Conservation (phyloP, 139 green algal genomes). For the Auxenochlorella protothecoides region DNA sequence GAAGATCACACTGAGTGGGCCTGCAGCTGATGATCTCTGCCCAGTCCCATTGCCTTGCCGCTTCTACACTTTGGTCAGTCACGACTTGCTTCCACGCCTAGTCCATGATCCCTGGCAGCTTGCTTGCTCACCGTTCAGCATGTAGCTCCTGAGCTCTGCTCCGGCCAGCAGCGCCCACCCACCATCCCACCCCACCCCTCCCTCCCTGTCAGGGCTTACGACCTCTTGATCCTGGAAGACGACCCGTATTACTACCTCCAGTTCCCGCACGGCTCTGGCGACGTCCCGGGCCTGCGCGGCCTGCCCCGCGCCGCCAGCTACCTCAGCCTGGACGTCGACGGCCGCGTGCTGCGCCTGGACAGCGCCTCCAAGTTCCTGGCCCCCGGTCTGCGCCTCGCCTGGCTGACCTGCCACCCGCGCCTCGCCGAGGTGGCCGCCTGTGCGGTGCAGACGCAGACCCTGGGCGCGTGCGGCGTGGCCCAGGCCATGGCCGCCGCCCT, state of each 20-base stretch:
- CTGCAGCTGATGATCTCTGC: too few species aligned
- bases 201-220: conserved; percentile 1
- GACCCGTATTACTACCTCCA: conserved; percentile 78
- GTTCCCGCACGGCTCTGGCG: conserved; percentile 9
- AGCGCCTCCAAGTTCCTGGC: conserved; percentile 60
- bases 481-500: conserved; percentile 25
- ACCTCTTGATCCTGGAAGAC: conserved; percentile 72
- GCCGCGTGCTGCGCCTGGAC: conserved; percentile 64
- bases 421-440: conserved; percentile 30
- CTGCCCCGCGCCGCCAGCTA: conserved; percentile 20
- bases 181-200: conserved; percentile 18
- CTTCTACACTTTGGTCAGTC: too few species aligned
- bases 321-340: conserved; percentile 52
- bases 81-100: too few species aligned
- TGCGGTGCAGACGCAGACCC: not conserved
- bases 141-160: too few species aligned
- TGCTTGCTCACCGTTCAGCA: too few species aligned
- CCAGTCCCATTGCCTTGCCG: too few species aligned
- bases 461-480: conserved; percentile 30
- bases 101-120: too few species aligned
- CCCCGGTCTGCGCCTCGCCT: conserved; percentile 58
- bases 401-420: conserved; percentile 37
- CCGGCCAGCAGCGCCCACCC: conserved; percentile 11
- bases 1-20: too few species aligned
- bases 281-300: conserved; percentile 1